Conservation (phyloP, 1,284 basidiomycete species). For the Pterula multifida region DNA sequence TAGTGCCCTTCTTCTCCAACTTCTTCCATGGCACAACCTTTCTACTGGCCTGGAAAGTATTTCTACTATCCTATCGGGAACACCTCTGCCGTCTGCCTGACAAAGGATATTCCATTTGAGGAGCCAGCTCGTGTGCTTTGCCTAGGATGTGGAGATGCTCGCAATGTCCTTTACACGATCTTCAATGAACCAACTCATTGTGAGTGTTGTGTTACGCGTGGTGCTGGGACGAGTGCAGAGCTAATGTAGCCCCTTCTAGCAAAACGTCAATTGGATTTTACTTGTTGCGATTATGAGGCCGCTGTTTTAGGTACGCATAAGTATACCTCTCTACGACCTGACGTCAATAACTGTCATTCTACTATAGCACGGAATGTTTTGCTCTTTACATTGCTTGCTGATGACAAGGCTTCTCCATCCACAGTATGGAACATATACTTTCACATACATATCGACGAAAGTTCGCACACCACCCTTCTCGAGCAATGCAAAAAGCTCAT, state of each 20-base stretch:
- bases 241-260: slow-evolving; percentile 12
- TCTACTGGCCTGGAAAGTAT: slow-evolving; percentile 27
- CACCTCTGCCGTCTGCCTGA: slow-evolving; percentile 37
- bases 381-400: slow-evolving; percentile 19
- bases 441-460: slow-evolving; percentile 37
- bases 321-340: not conserved
- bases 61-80: slow-evolving; percentile 50
- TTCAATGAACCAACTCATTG: slow-evolving; percentile 12
- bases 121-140: slow-evolving; percentile 32
- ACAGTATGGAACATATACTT: slow-evolving; percentile 46
- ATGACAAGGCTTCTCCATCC: slow-evolving; percentile 17
- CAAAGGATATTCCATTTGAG: slow-evolving; percentile 34
- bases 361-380: slow-evolving; percentile 28
- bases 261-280: slow-evolving; percentile 36
- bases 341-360: not conserved
- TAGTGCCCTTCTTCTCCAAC: not conserved
- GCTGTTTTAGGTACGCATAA: slow-evolving; percentile 36
- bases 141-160: slow-evolving; percentile 45
- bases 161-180: slow-evolving; percentile 42
- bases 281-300: slow-evolving; percentile 48
- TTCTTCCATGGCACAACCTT: slow-evolving; percentile 21
- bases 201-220: slow-evolving; percentile 14
- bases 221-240: too few species aligned
- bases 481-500: slow-evolving; percentile 33
- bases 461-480: slow-evolving; percentile 24